phyloP scores from a whole-genome alignment of 345 rosid species.

The Corchorus olitorius region DNA sequence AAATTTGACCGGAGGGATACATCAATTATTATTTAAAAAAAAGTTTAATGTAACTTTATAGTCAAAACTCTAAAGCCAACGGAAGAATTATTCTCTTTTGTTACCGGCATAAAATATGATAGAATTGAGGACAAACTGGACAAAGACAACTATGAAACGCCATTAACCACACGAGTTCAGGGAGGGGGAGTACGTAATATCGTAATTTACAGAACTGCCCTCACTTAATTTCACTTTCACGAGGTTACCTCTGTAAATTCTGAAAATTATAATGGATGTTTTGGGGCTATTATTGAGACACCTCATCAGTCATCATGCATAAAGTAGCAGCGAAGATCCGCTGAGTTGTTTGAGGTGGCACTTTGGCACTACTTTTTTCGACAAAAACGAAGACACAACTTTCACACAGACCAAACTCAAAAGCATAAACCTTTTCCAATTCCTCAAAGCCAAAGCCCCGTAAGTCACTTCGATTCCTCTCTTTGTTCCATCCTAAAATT shows the following conservation, averaged over 20 bases:
- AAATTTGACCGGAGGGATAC: too few species aligned
- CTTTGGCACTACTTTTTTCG: background rate
- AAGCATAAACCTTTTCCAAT: background rate
- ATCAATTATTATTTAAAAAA: too few species aligned
- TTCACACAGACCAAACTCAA: background rate
- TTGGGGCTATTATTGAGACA: background rate
- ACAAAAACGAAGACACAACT: background rate
- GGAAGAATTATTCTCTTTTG: too few species aligned
- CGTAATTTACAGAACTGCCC: background rate
- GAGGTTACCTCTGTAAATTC: conserved; percentile 4
- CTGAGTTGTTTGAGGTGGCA: background rate
- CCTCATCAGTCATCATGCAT: background rate
- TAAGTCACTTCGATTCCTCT: conserved; percentile 17
- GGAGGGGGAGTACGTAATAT: background rate
- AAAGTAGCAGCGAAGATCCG: background rate
- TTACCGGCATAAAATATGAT: too few species aligned
- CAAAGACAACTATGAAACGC: too few species aligned
- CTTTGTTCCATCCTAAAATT: background rate
- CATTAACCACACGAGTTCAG: too few species aligned
- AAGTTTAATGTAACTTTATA: too few species aligned
- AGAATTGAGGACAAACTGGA: too few species aligned
- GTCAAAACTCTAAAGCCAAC: too few species aligned
- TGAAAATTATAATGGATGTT: background rate
- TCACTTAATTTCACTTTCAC: background rate
- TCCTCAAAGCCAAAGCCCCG: background rate